A percentile compares a stretch with the other conserved stretches of the same genome.
Conservation (phyloP, 345 rosid genomes). For the Eucalyptus paniculata region DNA sequence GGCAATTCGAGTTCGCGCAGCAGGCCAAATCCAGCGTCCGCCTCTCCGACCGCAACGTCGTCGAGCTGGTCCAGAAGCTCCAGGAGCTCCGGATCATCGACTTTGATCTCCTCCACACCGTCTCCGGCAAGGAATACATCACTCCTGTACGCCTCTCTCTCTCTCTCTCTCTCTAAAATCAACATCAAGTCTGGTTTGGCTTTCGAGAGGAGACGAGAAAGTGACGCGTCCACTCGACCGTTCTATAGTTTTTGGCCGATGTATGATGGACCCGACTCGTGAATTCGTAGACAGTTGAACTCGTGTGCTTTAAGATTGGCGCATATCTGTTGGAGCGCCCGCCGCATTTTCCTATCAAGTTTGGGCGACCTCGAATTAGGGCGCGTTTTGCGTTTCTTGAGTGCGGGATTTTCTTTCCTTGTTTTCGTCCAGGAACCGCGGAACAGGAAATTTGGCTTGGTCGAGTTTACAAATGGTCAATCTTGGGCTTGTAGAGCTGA, state of each 20-base stretch:
- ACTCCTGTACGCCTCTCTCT: slow-evolving; percentile 43
- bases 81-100: slow-evolving; percentile 86
- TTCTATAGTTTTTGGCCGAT: not conserved
- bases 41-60: slow-evolving; percentile 87
- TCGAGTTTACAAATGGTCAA: not conserved
- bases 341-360: not conserved
- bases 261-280: not conserved
- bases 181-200: not conserved
- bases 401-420: not conserved
- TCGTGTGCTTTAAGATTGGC: not conserved
- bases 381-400: not conserved
- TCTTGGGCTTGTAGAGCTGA: not conserved
- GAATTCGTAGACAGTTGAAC: not conserved
- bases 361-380: not conserved
- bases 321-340: not conserved
- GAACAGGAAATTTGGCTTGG: not conserved
- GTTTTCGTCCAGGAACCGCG: not conserved
- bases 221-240: not conserved
- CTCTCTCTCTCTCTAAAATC: not conserved
- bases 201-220: not conserved
- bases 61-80: slow-evolving; percentile 92
- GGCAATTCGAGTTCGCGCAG: slow-evolving; percentile 90
- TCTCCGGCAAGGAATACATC: slow-evolving; percentile 92
- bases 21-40: slow-evolving; percentile 84
- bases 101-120: slow-evolving; percentile 96